Base-by-base conservation (phyloP, 352 stramenopile species). In the Globisporangium mamillatum region DNA sequence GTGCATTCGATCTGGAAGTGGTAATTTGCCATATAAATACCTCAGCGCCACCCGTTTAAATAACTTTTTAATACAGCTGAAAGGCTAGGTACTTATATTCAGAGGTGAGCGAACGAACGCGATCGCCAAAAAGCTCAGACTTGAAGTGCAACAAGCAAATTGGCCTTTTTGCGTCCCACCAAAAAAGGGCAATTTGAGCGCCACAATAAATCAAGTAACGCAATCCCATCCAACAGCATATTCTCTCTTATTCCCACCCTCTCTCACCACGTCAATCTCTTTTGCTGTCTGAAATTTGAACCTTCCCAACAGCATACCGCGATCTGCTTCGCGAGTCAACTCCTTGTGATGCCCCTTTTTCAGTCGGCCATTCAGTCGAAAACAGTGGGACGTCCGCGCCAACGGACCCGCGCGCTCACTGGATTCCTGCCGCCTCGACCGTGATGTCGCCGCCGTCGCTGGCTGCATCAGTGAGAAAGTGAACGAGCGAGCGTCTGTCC, bases 181-280 rank as follows among this genome's bases (percentile, higher is more conserved):
- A 27, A 55, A 55, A 41, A 41, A 41, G 34, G 32, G 1, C 34
- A 34, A 32, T 32, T 32, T 32, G 27, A 32, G 27, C 27, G 27
- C 27, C 27, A 32, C 27, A 46, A 63, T 63, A 63, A 63, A 63
- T 63, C 58, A 63, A 63, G 58, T 54, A 0, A 12, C 24, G 8
- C 52, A 61, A 29, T 29, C n/a, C 22, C 38, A 53, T 53, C 34
- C 7, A 54, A 54, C 36, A 63, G 57, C 57, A 63, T 63, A 25
- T 18, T 61, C 20, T 24, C 25, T 18, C 34, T 46, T 46, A 12
- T 46, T 46, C 12, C 27, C 25, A 4, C 16, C 20, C 10, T 32
- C 18, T 59, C 5, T 24, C 8, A 41, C 3, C 34, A 12, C 34
- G 2, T 41, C 8, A 41, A 14, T 41, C 8, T 41, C 34, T 12